Evolutionary conservation across 495 filamentous ascomycete species (phyloP).

Genomic region (Aeminium ludgeri): DNA sequence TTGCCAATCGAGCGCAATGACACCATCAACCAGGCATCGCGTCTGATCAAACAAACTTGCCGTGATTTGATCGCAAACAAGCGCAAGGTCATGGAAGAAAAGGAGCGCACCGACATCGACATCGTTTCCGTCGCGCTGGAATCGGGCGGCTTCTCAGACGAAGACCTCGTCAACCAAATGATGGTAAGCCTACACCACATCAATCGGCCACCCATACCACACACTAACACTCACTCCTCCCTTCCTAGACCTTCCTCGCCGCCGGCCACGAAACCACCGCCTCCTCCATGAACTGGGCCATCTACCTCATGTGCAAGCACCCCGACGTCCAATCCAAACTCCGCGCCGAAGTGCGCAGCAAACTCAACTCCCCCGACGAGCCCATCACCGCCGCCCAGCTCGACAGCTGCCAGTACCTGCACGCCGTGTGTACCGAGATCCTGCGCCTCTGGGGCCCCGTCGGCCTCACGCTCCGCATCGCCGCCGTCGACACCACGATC

Average conservation of each 20-base stretch:
- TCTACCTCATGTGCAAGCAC: slow-evolving; percentile 42
- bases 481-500: slow-evolving; percentile 47
- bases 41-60: slow-evolving; percentile 44
- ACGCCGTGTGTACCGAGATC: slow-evolving; percentile 45
- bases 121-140: slow-evolving; percentile 72
- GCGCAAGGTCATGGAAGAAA: slow-evolving; percentile 41
- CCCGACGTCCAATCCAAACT: slow-evolving; percentile 39
- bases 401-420: slow-evolving; percentile 41
- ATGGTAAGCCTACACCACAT: slow-evolving; percentile 31
- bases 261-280: slow-evolving; percentile 76
- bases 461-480: slow-evolving; percentile 44
- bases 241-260: slow-evolving; percentile 53
- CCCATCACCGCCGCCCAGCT: slow-evolving; percentile 35
- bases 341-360: slow-evolving; percentile 41
- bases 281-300: slow-evolving; percentile 41
- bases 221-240: neutral
- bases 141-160: slow-evolving; percentile 58
- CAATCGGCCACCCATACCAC: neutral
- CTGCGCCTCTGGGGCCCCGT: slow-evolving; percentile 42
- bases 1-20: slow-evolving; percentile 54
- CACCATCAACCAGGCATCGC: slow-evolving; percentile 36
- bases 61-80: slow-evolving; percentile 51
- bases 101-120: slow-evolving; percentile 38
- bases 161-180: slow-evolving; percentile 72
- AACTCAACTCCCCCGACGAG: slow-evolving; percentile 40